Evolutionary conservation across 805 yeast species (phyloP).

Genomic region (Cyberlindnera xishuangbannaensis): DNA sequence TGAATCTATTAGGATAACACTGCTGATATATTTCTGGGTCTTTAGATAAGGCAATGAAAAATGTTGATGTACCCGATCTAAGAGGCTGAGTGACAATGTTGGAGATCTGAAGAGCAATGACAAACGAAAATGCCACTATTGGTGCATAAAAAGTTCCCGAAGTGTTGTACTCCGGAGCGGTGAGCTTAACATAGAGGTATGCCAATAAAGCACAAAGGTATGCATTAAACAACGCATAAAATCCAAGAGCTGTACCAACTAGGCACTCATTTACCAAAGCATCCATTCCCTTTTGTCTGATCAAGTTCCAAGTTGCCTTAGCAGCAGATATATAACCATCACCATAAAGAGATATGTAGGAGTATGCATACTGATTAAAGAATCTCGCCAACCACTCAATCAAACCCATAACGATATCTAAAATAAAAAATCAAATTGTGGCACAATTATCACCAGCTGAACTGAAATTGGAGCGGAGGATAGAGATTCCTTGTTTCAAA

Average conservation of each 20-base stretch:
- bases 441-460: slow-evolving; percentile 47
- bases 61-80: slow-evolving; percentile 76
- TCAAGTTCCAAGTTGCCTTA: slow-evolving; percentile 72
- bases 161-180: slow-evolving; percentile 60
- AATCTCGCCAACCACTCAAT: slow-evolving; percentile 77
- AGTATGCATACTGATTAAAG: slow-evolving; percentile 87
- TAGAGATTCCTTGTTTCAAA: slow-evolving; percentile 46
- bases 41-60: slow-evolving; percentile 75
- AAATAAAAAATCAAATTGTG: slow-evolving; percentile 44
- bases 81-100: slow-evolving; percentile 68
- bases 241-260: slow-evolving; percentile 70
- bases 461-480: slow-evolving; percentile 47
- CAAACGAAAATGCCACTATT: slow-evolving; percentile 64
- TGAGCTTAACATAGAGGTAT: slow-evolving; percentile 58
- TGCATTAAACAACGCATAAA: slow-evolving; percentile 68
- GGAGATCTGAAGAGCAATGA: slow-evolving; percentile 71
- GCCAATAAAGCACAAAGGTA: slow-evolving; percentile 59
- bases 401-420: slow-evolving; percentile 56
- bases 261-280: slow-evolving; percentile 81
- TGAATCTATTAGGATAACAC: slow-evolving; percentile 65
- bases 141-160: slow-evolving; percentile 63
- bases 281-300: slow-evolving; percentile 76
- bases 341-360: slow-evolving; percentile 84
- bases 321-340: slow-evolving; percentile 70
- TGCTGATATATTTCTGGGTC: slow-evolving; percentile 79